Base-by-base conservation (phyloP, 1,284 basidiomycete genomes). In the Lentinus polychrous region DNA sequence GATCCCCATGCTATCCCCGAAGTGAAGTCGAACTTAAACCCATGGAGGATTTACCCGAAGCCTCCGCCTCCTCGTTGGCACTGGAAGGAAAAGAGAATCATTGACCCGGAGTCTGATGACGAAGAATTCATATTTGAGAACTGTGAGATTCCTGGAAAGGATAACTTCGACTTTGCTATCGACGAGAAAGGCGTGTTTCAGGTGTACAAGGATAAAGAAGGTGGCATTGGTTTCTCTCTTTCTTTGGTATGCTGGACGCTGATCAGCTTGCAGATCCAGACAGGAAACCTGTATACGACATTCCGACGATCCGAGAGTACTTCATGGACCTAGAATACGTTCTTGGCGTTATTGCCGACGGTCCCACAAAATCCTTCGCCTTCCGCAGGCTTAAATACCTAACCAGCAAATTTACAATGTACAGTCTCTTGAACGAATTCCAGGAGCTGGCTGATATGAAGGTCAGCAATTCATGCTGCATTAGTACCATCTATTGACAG, bases 371-470 rank as follows among this genome's bases (percentile, higher is more conserved):
- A 71, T 92, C 88, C 57, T 96, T 97, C 63, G 95, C 96, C 0
- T 99, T 88, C 69, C 78, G 94, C 2, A 72, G 96, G 47, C 75
- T 99, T 55, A 94, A 93, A 69, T 99, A 95, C 62, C 76, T 99
- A 10, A 76, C 85, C n/a, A 89, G 89, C 71, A 98, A 98, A 67
- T 99, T 95, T 74, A 89, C 87, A 47, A 89, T 99, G 81, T 95
- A 97, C 64, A 81, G 76, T 40, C 73, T 99, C 11, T 70, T 99
- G 56, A 96, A 99, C 57, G 95, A 99, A 66, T 91, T 90, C 58
- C 87, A 94, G 59, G 95, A 99, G 63, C 66, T 96, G 52, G 88
- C 92, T 1, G 93, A 95, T 60, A 97, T 99, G 91, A 99, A 99
- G 78, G 88, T 83, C 48, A 45, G 72, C 57, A 12, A 36, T 33